phyloP scores from a whole-genome alignment of 306 rosid species.

The Quercus agrifolia region DNA sequence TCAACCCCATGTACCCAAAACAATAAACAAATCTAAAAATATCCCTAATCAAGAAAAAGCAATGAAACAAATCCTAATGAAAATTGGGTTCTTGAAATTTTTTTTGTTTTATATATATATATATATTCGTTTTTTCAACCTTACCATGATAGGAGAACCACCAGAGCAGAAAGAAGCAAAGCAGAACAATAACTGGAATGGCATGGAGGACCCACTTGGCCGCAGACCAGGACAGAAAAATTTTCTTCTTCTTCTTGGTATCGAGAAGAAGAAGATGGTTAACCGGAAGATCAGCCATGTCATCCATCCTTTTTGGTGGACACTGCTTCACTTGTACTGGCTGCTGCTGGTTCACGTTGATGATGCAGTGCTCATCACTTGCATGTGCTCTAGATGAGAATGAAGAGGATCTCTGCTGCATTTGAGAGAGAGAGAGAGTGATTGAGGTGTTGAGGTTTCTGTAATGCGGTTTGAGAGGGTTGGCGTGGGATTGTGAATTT shows the following conservation, averaged over 20 bases:
- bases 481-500: too few species aligned
- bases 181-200: slow-evolving; percentile 38
- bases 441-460: neutral
- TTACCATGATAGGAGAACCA: slow-evolving; percentile 60
- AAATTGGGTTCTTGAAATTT: neutral
- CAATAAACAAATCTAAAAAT: neutral
- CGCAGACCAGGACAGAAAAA: slow-evolving; percentile 10
- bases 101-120: too few species aligned
- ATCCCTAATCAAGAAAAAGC: neutral
- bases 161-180: slow-evolving; percentile 57
- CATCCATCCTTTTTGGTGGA: slow-evolving; percentile 29
- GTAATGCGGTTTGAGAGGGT: too few species aligned
- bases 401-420: slow-evolving; percentile 44
- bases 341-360: slow-evolving; percentile 23
- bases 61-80: neutral
- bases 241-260: slow-evolving; percentile 21
- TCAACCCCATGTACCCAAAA: neutral
- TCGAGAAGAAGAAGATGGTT: slow-evolving; percentile 24
- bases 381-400: slow-evolving; percentile 21
- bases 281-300: slow-evolving; percentile 29
- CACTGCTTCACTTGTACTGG: slow-evolving; percentile 23
- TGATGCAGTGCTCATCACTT: slow-evolving; percentile 20
- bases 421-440: slow-evolving; percentile 5
- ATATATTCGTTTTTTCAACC: neutral
- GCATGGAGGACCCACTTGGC: slow-evolving; percentile 45